Conservation (phyloP, 1,284 basidiomycete species). For the Phaffia rhodozyma region DNA sequence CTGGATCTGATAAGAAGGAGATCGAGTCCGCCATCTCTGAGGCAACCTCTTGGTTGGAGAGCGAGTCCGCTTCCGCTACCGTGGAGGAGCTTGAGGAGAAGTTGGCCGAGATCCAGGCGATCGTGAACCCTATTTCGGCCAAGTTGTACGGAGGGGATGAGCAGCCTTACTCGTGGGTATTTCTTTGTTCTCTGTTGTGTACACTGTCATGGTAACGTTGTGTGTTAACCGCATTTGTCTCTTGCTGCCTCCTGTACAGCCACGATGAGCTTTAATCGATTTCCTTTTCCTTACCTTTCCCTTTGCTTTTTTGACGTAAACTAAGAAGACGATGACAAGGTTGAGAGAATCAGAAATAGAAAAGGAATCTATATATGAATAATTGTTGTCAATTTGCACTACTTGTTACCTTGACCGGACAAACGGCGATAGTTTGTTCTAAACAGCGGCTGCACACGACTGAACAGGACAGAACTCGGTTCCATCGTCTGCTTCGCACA, state of each 20-base stretch:
- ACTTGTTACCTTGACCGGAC: too few relatives aligned
- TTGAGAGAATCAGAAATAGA: too few relatives aligned
- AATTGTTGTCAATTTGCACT: too few relatives aligned
- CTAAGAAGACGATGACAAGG: too few relatives aligned
- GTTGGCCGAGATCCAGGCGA: conserved; percentile 58
- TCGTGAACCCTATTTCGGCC: conserved; percentile 61
- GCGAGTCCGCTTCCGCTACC: conserved; percentile 59
- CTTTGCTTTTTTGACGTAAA: not conserved
- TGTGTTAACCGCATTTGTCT: too few relatives aligned
- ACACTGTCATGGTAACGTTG: too few relatives aligned
- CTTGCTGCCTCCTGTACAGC: conserved; percentile 24
- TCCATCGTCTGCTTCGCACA: too few relatives aligned
- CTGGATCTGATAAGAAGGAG: conserved; percentile 77
- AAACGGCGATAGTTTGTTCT: too few relatives aligned
- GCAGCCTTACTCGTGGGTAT: conserved; percentile 17
- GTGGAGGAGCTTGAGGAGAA: conserved; percentile 89
- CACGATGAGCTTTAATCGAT: conserved; percentile 37
- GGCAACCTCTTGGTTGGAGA: conserved; percentile 80
- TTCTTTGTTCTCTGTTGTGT: not conserved
- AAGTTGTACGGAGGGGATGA: conserved; percentile 53
- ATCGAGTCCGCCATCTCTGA: conserved; percentile 75
- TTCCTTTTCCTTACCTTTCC: not conserved
- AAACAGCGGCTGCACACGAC: too few relatives aligned
- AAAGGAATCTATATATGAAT: too few relatives aligned
- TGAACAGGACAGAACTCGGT: too few relatives aligned